Percentiles rank a stretch among this genome's conserved stretches.
These are phyloP conservation scores for Melastoma malabathricum DNA, from an alignment of 345 rosid genomes.

Conservation along the genomic window DNA sequence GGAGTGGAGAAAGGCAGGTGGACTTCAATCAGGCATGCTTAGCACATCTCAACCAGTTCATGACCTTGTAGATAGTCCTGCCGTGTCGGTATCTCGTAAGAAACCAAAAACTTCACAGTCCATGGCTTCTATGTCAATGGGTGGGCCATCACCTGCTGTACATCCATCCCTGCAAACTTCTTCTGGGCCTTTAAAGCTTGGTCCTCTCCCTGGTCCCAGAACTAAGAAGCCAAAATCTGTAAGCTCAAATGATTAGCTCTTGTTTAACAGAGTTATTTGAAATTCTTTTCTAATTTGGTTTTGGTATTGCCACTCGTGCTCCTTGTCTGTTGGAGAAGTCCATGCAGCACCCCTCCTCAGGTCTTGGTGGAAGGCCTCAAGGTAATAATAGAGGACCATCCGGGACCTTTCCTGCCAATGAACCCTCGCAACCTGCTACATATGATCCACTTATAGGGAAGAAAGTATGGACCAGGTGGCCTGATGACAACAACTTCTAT, in stretches of 20 bases:
- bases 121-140: conserved; percentile 66
- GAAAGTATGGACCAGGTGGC: conserved; percentile 99
- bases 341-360: conserved; percentile 59
- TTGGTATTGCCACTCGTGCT: conserved; percentile 10
- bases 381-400: conserved; percentile 30
- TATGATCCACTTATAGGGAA: conserved; percentile 63
- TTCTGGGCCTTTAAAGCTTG: conserved; percentile 59
- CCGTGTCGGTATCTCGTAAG: conserved; percentile 87
- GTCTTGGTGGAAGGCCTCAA: conserved; percentile 54
- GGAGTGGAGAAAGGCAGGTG: conserved; percentile 86
- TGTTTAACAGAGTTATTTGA: not conserved
- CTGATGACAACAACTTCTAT: conserved; percentile 83
- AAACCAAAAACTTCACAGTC: conserved; percentile 86
- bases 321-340: conserved; percentile 38
- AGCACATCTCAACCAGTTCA: conserved; percentile 54
- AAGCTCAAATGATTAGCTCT: conserved; percentile 17
- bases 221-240: conserved; percentile 85
- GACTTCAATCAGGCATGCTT: conserved; percentile 53
- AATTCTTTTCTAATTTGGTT: not conserved
- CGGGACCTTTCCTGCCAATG: conserved; percentile 45
- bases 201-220: conserved; percentile 60
- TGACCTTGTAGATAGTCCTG: conserved; percentile 66
- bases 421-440: conserved; percentile 50
- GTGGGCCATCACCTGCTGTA: conserved; percentile 70
- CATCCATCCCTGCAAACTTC: conserved; percentile 76